Base-by-base conservation (phyloP, 768 basidiomycete species). In the Tulasnella sp. region DNA sequence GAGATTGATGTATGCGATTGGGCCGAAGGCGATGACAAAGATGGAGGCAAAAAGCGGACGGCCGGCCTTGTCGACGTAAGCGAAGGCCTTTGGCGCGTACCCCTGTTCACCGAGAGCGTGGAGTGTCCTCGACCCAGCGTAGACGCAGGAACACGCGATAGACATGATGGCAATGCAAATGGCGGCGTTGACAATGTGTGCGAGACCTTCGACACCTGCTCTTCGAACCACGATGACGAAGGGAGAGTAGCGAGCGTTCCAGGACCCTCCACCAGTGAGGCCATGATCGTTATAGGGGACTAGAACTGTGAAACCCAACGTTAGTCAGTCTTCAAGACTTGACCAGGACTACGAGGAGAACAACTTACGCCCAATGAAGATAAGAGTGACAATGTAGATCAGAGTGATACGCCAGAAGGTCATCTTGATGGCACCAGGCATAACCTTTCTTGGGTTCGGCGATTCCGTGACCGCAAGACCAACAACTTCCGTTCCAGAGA, bases 381-480 rank as follows among this genome's bases (percentile, higher is more conserved):
- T 68, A 61, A 84, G 78, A 7, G 81, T 78, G 27, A 82, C 73
- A 62, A 84, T 70, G 64, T 83, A 85, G 66, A 86, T 83, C 21
- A 86, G 64, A 42, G 80, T 68, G 62, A 84, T 81, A 34, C 82
- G 76, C 71, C 81, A 74, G 70, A 85, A 84, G 0, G 83, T 84
- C 38, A 79, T 79, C 64, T 81, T 83, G 68, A 84, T 77, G 1
- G 85, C 84, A 0, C 74, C 70, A 2, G 83, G 83, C 27, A 85
- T 78, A 0, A 80, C 70, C 67, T 80, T 80, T 69, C 81, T 74
- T 1, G 84, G 84, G 63, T 75, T 76, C 48, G 75, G 75, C 4
- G 80, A 80, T 70, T 86, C 85, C 31, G 83, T 82, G 9, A 84
- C 84, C n/a, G 84, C 84, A 30, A 87, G 69, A 2, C 82, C 79